phyloP scores from a whole-genome alignment of 2,329 filamentous ascomycete genomes.

The Arthrobotrys conoides region DNA sequence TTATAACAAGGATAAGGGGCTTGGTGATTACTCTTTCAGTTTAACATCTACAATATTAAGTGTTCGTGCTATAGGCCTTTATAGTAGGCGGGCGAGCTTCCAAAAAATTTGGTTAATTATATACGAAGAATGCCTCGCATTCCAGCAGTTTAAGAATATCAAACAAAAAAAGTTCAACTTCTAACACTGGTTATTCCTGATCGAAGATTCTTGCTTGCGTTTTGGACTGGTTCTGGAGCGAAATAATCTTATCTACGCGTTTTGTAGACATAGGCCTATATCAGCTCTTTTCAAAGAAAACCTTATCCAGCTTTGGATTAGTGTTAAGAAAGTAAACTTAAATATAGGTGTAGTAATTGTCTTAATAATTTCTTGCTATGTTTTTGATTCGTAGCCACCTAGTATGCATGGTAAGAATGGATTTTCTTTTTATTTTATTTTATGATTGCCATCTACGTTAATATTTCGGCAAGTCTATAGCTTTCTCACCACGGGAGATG shows the following conservation, averaged over 20 bases:
- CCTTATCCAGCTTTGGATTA: slow-evolving; percentile 4
- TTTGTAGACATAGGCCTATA: slow-evolving; percentile 8
- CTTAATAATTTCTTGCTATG: slow-evolving; percentile 20
- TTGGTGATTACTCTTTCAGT: background rate
- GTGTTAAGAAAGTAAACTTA: slow-evolving; percentile 6
- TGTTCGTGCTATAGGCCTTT: background rate
- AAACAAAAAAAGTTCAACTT: slow-evolving; percentile 19
- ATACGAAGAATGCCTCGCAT: slow-evolving; percentile 23
- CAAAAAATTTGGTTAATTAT: slow-evolving; percentile 12
- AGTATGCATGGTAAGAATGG: slow-evolving; percentile 32
- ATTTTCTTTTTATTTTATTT: background rate
- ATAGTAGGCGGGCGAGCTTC: background rate
- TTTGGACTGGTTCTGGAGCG: background rate
- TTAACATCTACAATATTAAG: background rate
- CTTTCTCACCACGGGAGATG: slow-evolving; percentile 8
- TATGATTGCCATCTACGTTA: background rate
- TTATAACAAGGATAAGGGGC: background rate
- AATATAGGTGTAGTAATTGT: background rate
- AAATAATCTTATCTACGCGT: slow-evolving; percentile 23
- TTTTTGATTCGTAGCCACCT: slow-evolving; percentile 25
- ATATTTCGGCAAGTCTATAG: background rate
- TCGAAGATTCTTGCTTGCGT: slow-evolving; percentile 23
- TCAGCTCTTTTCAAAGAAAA: slow-evolving; percentile 2
- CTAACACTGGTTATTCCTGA: slow-evolving; percentile 15
- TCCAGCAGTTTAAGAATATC: slow-evolving; percentile 13